phyloP scores from a whole-genome alignment of 805 yeast species.

The Saturnispora hagleri region DNA sequence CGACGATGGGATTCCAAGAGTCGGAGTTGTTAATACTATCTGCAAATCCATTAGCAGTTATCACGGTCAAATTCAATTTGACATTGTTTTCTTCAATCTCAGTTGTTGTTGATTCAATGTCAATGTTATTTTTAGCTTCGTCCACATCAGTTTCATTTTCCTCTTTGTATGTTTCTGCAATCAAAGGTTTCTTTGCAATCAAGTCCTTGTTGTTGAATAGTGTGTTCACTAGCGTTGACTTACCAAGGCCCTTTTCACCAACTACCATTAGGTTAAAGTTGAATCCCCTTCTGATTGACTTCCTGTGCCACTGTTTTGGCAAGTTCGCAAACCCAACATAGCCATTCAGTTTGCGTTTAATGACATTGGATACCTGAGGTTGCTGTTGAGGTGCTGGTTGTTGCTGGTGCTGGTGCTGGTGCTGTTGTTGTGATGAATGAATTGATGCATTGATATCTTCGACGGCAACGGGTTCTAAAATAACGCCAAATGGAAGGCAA shows the following conservation, averaged over 20 bases:
- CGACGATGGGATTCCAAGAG: conserved; percentile 85
- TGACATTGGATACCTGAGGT: conserved; percentile 36
- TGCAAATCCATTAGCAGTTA: conserved; percentile 93
- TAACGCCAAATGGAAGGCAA: not conserved
- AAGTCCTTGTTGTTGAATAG: conserved; percentile 59
- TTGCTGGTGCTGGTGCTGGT: conserved; percentile 7
- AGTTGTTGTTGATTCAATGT: conserved; percentile 51
- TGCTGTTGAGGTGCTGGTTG: not conserved
- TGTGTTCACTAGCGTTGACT: conserved; percentile 85
- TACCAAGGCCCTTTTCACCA: conserved; percentile 89
- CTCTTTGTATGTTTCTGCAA: not conserved
- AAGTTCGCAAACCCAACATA: conserved; percentile 96
- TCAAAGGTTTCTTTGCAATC: conserved; percentile 28
- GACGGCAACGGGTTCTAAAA: conserved; percentile 2
- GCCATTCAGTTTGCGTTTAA: conserved; percentile 77
- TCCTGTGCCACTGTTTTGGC: conserved; percentile 98
- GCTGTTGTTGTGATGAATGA: conserved; percentile 22
- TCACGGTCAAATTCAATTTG: conserved; percentile 68
- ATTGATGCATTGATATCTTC: conserved; percentile 2
- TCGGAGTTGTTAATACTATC: conserved; percentile 73
- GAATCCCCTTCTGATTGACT: conserved; percentile 84
- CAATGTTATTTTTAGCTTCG: conserved; percentile 31
- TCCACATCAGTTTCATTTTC: conserved; percentile 33
- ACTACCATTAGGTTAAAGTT: conserved; percentile 81
- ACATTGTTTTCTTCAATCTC: conserved; percentile 93